Evolutionary conservation across 805 yeast species (phyloP), one percentile per base, ranked within the genome.

Genomic region (Starmerella cellae): DNA sequence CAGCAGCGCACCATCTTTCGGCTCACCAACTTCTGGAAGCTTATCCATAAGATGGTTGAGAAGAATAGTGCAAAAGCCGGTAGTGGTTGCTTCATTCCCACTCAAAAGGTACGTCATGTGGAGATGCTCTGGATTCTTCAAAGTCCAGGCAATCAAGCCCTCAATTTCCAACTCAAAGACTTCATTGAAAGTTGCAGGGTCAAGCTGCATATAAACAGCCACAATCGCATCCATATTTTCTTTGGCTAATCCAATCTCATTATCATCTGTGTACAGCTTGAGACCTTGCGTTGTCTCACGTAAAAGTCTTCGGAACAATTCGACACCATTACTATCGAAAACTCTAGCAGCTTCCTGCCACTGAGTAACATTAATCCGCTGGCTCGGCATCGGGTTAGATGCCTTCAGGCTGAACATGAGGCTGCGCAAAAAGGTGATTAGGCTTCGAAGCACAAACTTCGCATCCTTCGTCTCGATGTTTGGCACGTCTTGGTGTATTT

Each of bases 161-260:
- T 78, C 82, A 43, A 88, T 67, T 60, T 91, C 95, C 2, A 77
- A 69, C 48, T 77, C 83, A 9, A 85, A 77, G 48, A 91, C 79
- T 61, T 91, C 98, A 58, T 83, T 87, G 61, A 93, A 93, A 0
- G 96, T 82, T 1, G 97, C 85, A 18, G 94, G 87, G 56, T 93
- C 99, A 42, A 93, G 73, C 57, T 84, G 94, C 51, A 85, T 82
- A 61, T 84, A 91, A 53, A 91, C 82, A 1, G 94, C 80, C 0
- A 95, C 95, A 58, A 91, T 75, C 3, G 85, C 79, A 56, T 93
- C 98, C 95, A 91, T 85, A 44, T 87, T 66, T 54, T 91, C 98
- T 53, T 87, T 84, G 11, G 16, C 32, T 6, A 14, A 14, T 6
- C 17, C 11, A 29, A 29, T 29, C 32, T 8, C 16, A 17, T 8